Percentiles rank a stretch among this genome's conserved stretches.
phyloP scores from a whole-genome alignment of 768 basidiomycete genomes.

The Lactarius indigo region DNA sequence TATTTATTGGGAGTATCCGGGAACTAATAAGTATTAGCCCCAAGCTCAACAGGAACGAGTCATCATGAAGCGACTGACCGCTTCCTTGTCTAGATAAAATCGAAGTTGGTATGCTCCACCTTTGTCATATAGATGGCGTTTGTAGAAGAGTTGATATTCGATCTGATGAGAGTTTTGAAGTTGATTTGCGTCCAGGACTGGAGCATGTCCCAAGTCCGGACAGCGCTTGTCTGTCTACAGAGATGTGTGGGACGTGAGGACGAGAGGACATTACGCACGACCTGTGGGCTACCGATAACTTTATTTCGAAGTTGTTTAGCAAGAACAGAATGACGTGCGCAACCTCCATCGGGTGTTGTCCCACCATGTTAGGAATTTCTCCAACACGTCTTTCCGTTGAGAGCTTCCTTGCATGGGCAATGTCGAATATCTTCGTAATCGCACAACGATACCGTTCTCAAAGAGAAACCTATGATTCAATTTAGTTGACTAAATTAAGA shows the following conservation, averaged over 20 bases:
- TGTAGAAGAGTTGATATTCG: not conserved
- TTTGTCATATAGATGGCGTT: not conserved
- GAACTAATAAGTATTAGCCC: not conserved
- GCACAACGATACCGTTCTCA: not conserved
- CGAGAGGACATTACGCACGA: not conserved
- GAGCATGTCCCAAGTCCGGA: not conserved
- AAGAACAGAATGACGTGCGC: not conserved
- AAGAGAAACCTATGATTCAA: not conserved
- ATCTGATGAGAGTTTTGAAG: not conserved
- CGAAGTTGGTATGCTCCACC: not conserved
- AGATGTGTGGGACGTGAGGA: not conserved
- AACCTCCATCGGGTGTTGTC: not conserved
- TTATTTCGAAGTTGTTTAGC: not conserved
- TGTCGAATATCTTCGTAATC: not conserved
- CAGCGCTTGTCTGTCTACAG: not conserved
- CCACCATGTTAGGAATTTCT: not conserved
- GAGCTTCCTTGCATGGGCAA: not conserved
- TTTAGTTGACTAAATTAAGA: not conserved
- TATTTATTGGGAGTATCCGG: not conserved
- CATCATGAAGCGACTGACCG: not conserved
- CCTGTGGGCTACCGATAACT: not conserved
- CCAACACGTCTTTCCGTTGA: not conserved
- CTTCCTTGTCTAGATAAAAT: not conserved
- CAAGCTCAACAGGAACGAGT: not conserved
- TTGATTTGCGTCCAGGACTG: not conserved